phyloP scores from a whole-genome alignment of 805 yeast species.

The Metschnikowia aberdeeniae region DNA sequence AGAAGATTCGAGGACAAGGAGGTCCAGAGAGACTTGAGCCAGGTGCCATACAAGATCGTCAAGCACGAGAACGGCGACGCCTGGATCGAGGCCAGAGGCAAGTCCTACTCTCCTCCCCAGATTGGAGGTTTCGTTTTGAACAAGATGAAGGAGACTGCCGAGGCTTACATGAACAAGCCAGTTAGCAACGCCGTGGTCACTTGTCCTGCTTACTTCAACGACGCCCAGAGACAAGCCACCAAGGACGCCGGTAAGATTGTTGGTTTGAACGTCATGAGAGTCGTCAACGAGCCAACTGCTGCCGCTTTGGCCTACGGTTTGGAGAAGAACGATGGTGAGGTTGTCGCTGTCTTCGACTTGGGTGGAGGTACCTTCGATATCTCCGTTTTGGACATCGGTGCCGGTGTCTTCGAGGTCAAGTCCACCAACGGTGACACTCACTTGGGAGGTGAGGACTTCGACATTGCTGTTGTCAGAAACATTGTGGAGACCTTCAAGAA shows the following conservation, averaged over 20 bases:
- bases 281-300: constrained; percentile 88
- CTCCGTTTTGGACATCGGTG: constrained; percentile 92
- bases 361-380: constrained; percentile 99
- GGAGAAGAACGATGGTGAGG: constrained; percentile 77
- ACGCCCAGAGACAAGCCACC: constrained; percentile 90
- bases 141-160: constrained; percentile 99
- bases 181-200: constrained; percentile 89
- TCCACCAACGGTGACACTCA: constrained; percentile 96
- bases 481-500: constrained; percentile 75
- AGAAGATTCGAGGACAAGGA: constrained; percentile 85
- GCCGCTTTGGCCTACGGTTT: constrained; percentile 95
- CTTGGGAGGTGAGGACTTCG: constrained; percentile 91
- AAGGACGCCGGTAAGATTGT: constrained; percentile 98
- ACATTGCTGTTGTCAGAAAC: constrained; percentile 80
- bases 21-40: constrained; percentile 83
- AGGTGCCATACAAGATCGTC: constrained; percentile 87
- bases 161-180: constrained; percentile 80
- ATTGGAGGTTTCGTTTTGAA: constrained; percentile 89
- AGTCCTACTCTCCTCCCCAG: constrained; percentile 89
- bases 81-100: constrained; percentile 89
- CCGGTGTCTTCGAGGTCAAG: constrained; percentile 97
- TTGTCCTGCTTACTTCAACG: constrained; percentile 87
- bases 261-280: constrained; percentile 86
- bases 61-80: constrained; percentile 94
- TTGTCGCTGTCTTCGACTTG: constrained; percentile 93